A percentile compares a stretch with the other conserved stretches of the same genome.
These are phyloP conservation scores for Suillus decipiens DNA, from an alignment of 768 basidiomycete species.

Conservation along the genomic window DNA sequence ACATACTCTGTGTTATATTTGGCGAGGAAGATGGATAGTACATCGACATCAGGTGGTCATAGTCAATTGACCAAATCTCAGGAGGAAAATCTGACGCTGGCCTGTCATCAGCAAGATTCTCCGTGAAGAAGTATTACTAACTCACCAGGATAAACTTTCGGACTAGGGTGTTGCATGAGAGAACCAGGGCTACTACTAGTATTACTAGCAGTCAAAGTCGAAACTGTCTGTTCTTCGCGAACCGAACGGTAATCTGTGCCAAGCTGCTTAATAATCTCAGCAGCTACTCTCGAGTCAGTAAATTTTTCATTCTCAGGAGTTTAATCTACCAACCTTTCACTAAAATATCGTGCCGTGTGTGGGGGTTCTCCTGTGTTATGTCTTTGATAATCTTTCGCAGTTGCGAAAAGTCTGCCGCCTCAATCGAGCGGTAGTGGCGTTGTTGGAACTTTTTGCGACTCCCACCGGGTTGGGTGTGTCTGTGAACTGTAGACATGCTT, in stretches of 20 bases:
- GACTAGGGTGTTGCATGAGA: neutral
- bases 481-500: neutral
- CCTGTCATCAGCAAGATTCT: neutral
- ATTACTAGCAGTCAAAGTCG: neutral
- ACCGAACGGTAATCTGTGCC: neutral
- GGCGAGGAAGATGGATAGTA: neutral
- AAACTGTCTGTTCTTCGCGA: neutral
- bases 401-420: conserved; percentile 2
- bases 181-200: neutral
- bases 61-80: neutral
- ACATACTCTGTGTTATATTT: no score
- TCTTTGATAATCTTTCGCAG: neutral
- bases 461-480: neutral
- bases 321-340: neutral
- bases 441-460: neutral
- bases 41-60: no score
- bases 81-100: neutral
- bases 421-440: neutral
- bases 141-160: neutral
- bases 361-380: neutral
- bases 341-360: neutral
- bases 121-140: neutral
- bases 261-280: neutral
- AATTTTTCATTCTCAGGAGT: neutral
- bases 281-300: neutral